A percentile compares a stretch with the other conserved stretches of the same genome.
phyloP scores from a whole-genome alignment of 2,329 filamentous ascomycete genomes.

The Trichocomaceae sp. region DNA sequence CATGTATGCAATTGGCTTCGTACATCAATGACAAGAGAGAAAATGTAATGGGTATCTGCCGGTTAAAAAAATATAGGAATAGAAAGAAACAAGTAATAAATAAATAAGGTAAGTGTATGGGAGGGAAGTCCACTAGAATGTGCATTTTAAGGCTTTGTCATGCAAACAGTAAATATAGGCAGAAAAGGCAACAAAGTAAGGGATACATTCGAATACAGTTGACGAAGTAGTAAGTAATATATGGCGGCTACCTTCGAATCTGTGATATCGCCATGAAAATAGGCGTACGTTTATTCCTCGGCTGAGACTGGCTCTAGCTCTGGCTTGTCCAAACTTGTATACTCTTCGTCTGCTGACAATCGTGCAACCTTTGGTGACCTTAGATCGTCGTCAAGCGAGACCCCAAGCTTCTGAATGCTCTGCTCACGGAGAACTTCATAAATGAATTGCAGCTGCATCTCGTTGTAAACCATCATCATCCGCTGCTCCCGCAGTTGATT shows the following conservation, averaged over 20 bases:
- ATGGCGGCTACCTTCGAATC: background rate
- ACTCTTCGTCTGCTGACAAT: conserved; percentile 24
- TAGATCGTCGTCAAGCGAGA: conserved; percentile 19
- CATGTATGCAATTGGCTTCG: background rate
- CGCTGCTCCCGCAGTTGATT: conserved; percentile 77
- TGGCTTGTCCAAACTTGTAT: conserved; percentile 27
- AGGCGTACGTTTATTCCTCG: conserved; percentile 20
- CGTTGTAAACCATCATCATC: conserved; percentile 91
- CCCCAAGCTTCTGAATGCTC: conserved; percentile 28
- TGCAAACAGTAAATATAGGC: background rate
- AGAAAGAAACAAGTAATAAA: background rate
- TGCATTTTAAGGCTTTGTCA: background rate
- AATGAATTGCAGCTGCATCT: conserved; percentile 76
- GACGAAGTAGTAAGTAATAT: background rate
- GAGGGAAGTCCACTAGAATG: too few species aligned
- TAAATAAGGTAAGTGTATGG: background rate
- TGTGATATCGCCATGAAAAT: too few species aligned
- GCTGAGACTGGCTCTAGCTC: conserved; percentile 31
- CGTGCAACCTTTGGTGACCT: conserved; percentile 33
- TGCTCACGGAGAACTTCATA: conserved; percentile 74
- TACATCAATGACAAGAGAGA: background rate
- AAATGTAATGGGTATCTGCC: conserved; percentile 9
- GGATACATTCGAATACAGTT: too few species aligned
- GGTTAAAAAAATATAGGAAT: background rate
- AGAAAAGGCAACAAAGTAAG: background rate